Evolutionary conservation across 345 rosid genomes (phyloP), one percentile per base, ranked within the genome.

Genomic region (Excoecaria cochinchinensis): DNA sequence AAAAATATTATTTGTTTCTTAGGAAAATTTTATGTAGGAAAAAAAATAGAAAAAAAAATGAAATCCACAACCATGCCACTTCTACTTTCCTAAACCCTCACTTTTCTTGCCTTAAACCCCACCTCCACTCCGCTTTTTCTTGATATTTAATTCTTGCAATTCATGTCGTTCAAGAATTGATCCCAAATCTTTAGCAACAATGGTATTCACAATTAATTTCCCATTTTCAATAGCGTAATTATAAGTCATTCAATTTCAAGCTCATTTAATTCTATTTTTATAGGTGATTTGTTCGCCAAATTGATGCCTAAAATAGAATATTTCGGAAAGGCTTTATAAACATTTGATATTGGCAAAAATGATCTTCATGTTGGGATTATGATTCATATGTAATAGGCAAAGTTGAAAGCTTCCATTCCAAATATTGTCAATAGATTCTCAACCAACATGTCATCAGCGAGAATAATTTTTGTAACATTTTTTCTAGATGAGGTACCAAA

Each of bases 341-440:
- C 87, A 42, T 79, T 87, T 58, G 93, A 89, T 68, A 87, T 89
- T 7, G 93, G 91, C 46, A 91, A 89, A 63, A 89, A 89, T 71
- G 91, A 89, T 79, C 77, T 89, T 22, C 81, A 67, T 3, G 80
- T 58, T 13, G 88, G 82, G 19, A 76, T 87, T 71, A 70, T 79
- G 13, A 7, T 24, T 4, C 81, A 69, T 75, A 60, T 66, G 74
- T 73, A 85, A 3, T 24, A 81, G 14, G 82, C 83, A 55, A 68
- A 87, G 79, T 85, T 85, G 39, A 64, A 77, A 62, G 85, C 50
- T 46, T 74, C 87, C 6, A 48, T 90, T 50, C 91, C 91, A 46
- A 76, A 77, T 51, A 79, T 89, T 8, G 38, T 90, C 68, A 63
- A 76, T 48, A 73, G 53, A 39, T 86, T 87, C 77, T 71, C 81